phyloP scores from a whole-genome alignment of 2,329 filamentous ascomycete species.

The Clathrospora elynae region DNA sequence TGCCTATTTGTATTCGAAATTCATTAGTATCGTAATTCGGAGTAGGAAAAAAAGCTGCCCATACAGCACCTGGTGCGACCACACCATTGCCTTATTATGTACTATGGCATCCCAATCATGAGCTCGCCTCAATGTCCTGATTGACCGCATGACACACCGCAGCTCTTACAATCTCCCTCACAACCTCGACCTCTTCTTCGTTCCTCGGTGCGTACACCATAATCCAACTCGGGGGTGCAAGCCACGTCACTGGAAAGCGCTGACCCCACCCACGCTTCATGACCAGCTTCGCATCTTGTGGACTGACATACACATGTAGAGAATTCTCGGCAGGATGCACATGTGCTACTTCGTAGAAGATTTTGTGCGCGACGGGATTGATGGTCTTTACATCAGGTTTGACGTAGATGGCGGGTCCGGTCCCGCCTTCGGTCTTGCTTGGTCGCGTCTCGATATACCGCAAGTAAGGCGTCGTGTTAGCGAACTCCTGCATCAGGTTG shows the following conservation, averaged over 20 bases:
- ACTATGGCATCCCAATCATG: not conserved
- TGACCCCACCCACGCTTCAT: conserved; percentile 79
- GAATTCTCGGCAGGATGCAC: conserved; percentile 77
- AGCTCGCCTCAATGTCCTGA: conserved; percentile 17
- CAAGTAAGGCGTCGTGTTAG: conserved; percentile 22
- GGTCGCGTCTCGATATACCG: conserved; percentile 27
- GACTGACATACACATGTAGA: conserved; percentile 79
- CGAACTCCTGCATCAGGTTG: conserved; percentile 31
- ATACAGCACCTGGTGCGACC: too few relatives aligned
- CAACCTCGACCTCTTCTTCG: conserved; percentile 68
- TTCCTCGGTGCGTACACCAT: conserved; percentile 83
- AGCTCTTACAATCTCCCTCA: conserved; percentile 73
- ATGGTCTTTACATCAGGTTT: conserved; percentile 30
- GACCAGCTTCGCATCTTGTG: conserved; percentile 72
- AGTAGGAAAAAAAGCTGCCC: too few relatives aligned
- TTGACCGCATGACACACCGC: conserved; percentile 68
- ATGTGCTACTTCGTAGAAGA: conserved; percentile 56
- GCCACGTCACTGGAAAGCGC: conserved; percentile 54
- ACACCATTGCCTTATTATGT: conserved; percentile 1
- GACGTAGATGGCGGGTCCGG: conserved; percentile 40
- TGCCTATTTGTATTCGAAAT: too few relatives aligned
- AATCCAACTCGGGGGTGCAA: conserved; percentile 41
- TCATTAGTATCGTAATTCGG: too few relatives aligned
- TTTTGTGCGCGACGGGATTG: conserved; percentile 37
- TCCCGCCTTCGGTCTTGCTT: conserved; percentile 41